Conservation (phyloP, 805 yeast species). For the Candida awuae region DNA sequence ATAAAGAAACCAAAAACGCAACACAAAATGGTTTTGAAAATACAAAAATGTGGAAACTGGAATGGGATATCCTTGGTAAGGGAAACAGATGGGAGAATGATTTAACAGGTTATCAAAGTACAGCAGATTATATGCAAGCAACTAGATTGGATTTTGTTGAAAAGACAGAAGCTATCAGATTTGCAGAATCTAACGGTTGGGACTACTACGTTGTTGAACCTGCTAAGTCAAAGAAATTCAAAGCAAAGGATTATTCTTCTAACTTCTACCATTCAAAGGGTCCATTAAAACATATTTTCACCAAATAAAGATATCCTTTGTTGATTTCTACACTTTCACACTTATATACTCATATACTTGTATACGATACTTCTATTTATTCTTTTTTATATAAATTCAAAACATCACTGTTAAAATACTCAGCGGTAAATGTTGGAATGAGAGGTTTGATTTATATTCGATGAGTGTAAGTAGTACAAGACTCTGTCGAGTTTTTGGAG, state of each 20-base stretch:
- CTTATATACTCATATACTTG: background rate
- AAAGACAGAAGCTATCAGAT: slow-evolving; percentile 61
- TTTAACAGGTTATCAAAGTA: slow-evolving; percentile 75
- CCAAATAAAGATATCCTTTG: slow-evolving; percentile 41
- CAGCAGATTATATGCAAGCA: slow-evolving; percentile 76
- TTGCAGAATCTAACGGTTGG: slow-evolving; percentile 84
- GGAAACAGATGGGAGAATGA: slow-evolving; percentile 88
- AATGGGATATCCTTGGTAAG: slow-evolving; percentile 73
- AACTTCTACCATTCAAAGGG: slow-evolving; percentile 65
- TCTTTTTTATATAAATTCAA: slow-evolving; percentile 5
- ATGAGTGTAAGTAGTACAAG: no score
- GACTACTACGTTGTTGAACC: slow-evolving; percentile 78
- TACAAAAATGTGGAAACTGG: slow-evolving; percentile 59
- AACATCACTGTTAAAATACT: background rate
- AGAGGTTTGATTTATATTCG: background rate
- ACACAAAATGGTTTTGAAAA: slow-evolving; percentile 64
- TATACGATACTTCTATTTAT: slow-evolving; percentile 1
- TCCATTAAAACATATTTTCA: slow-evolving; percentile 72
- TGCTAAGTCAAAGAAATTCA: slow-evolving; percentile 53
- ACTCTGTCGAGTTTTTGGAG: no score
- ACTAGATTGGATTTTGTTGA: slow-evolving; percentile 66
- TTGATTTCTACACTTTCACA: background rate
- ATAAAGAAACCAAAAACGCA: slow-evolving; percentile 68
- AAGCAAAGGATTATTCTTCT: slow-evolving; percentile 64
- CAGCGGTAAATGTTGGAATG: background rate